Evolutionary conservation across 164 flowering plant genomes (phyloP).

Genomic region (Annona cherimola): DNA sequence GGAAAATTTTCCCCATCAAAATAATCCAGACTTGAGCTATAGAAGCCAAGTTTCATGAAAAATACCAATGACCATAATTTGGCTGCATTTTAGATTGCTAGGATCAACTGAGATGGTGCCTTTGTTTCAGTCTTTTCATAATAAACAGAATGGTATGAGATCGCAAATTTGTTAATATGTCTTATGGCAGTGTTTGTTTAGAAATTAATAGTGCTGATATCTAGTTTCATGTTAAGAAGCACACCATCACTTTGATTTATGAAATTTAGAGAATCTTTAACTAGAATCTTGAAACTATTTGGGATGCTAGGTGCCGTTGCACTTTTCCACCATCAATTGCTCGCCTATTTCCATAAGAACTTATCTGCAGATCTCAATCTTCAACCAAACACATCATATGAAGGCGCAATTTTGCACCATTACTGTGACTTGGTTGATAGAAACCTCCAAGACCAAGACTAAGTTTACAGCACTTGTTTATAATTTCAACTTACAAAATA

Average conservation of each 20-base stretch:
- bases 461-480: conserved; percentile 46
- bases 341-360: conserved; percentile 36
- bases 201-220: conserved; percentile 74
- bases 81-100: no score
- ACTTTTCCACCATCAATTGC: conserved; percentile 29
- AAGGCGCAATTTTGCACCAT: conserved; percentile 49
- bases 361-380: conserved; percentile 67
- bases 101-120: no score
- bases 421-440: conserved; percentile 63
- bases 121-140: no score
- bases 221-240: conserved; percentile 57
- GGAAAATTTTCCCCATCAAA: background rate
- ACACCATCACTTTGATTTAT: conserved; percentile 13
- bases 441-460: conserved; percentile 78
- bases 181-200: conserved; percentile 69
- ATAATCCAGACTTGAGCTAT: no score
- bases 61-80: no score
- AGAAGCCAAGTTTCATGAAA: no score
- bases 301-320: conserved; percentile 63
- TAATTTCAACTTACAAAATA: conserved; percentile 40
- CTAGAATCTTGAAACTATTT: conserved; percentile 36
- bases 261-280: conserved; percentile 37
- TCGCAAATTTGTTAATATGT: conserved; percentile 11
- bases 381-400: conserved; percentile 92
- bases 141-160: no score